Percentiles rank a stretch among this genome's conserved stretches.
These are phyloP conservation scores for Salix dunnii DNA, from an alignment of 345 rosid genomes.

Conservation along the genomic window DNA sequence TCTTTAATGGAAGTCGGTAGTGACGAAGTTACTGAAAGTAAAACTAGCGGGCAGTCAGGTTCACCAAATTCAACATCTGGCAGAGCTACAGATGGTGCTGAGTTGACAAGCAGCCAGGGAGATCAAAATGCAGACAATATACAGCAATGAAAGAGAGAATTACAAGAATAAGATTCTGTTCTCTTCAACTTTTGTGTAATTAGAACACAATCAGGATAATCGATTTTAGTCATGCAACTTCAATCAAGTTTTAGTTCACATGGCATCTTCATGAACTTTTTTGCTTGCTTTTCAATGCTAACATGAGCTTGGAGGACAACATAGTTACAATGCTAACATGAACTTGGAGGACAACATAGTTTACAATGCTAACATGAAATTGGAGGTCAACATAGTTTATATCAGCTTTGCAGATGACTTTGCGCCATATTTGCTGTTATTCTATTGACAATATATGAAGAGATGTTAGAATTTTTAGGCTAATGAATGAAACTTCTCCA, in stretches of 20 bases:
- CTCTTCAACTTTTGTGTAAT: conserved; percentile 12
- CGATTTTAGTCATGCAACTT: neutral
- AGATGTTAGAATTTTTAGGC: neutral
- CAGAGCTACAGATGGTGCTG: conserved; percentile 23
- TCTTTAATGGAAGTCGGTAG: conserved; percentile 45
- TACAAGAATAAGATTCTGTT: conserved; percentile 15
- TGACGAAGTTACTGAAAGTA: conserved; percentile 20
- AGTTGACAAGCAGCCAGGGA: conserved; percentile 35
- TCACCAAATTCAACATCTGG: conserved; percentile 28
- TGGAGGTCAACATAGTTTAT: neutral
- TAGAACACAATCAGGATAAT: neutral
- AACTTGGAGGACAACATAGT: neutral
- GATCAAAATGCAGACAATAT: conserved; percentile 48
- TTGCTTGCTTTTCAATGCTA: neutral
- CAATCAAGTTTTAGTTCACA: neutral
- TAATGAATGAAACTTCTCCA: neutral
- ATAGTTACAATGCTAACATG: neutral
- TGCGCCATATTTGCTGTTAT: neutral
- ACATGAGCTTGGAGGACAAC: neutral
- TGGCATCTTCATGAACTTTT: neutral
- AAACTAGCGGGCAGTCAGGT: conserved; percentile 19
- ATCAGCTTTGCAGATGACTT: neutral
- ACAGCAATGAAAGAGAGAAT: conserved; percentile 20
- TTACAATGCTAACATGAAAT: too few species aligned
- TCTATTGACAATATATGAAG: neutral